Evolutionary conservation across 352 stramenopile genomes (phyloP).

Genomic region (Pythium myriotylum): DNA sequence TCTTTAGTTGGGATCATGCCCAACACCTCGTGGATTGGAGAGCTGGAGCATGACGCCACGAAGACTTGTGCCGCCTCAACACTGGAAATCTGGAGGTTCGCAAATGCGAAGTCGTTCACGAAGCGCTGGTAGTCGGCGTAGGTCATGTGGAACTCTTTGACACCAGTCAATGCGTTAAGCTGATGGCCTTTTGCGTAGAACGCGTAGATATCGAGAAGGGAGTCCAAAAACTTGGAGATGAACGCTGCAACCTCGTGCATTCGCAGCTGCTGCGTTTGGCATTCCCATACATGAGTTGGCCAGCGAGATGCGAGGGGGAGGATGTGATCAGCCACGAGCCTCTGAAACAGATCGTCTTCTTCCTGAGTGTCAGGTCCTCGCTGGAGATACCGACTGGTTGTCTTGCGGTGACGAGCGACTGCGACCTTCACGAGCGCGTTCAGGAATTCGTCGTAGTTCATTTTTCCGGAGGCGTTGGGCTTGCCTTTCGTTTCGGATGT

Average conservation of each 20-base stretch:
- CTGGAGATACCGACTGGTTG: conserved; percentile 34
- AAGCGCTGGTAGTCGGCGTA: conserved; percentile 75
- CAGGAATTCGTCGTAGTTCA: conserved; percentile 81
- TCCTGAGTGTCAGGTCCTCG: conserved; percentile 34
- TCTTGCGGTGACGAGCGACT: conserved; percentile 31
- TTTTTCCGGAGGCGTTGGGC: conserved; percentile 53
- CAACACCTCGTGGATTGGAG: conserved; percentile 41
- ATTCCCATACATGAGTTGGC: conserved; percentile 50
- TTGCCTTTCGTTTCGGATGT: conserved; percentile 78
- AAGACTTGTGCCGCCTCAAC: conserved; percentile 74
- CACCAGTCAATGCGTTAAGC: conserved; percentile 33
- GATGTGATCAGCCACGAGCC: conserved; percentile 60
- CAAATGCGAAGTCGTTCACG: conserved; percentile 75
- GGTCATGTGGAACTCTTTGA: conserved; percentile 73
- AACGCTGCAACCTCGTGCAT: conserved; percentile 58
- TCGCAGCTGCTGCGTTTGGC: conserved; percentile 51
- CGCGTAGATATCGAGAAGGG: conserved; percentile 73
- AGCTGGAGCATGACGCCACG: conserved; percentile 60
- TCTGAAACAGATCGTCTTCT: conserved; percentile 59
- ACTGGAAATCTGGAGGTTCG: conserved; percentile 68
- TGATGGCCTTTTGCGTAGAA: conserved; percentile 73
- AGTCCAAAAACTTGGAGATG: conserved; percentile 66
- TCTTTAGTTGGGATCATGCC: not conserved
- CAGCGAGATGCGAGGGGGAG: conserved; percentile 61
- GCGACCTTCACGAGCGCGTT: conserved; percentile 79